Evolutionary conservation across 2,329 filamentous ascomycete genomes (phyloP).

Genomic region (Botrytis paeoniae): DNA sequence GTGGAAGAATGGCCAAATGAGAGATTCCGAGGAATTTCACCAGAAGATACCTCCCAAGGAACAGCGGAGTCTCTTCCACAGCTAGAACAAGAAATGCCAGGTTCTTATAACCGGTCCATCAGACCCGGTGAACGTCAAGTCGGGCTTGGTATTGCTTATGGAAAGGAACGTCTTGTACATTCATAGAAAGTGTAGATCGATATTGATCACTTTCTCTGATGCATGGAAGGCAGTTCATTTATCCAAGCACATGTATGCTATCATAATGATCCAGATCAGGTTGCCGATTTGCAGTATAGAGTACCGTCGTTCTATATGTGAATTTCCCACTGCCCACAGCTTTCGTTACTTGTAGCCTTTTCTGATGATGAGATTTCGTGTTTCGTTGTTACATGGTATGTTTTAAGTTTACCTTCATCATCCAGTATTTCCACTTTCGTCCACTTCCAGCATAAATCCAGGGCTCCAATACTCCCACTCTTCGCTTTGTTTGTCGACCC

Average conservation of each 20-base stretch:
- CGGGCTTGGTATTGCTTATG: slow-evolving; percentile 10
- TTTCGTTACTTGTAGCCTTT: background rate
- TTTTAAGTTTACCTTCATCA: slow-evolving; percentile 16
- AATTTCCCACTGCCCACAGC: background rate
- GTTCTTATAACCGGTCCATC: background rate
- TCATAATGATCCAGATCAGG: background rate
- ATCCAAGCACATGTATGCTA: background rate
- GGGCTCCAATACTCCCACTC: slow-evolving; percentile 96
- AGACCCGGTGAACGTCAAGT: background rate
- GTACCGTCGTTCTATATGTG: background rate
- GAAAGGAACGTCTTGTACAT: background rate
- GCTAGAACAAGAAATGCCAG: background rate
- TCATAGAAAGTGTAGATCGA: background rate
- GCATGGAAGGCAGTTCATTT: background rate
- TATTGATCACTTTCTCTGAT: background rate
- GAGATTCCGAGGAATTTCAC: background rate
- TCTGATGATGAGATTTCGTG: background rate
- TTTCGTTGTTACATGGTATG: background rate
- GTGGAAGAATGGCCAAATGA: background rate
- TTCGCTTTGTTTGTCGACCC: slow-evolving; percentile 81
- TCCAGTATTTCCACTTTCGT: slow-evolving; percentile 24
- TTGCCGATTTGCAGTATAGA: background rate
- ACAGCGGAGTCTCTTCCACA: background rate
- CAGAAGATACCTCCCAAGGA: background rate
- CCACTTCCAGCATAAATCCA: slow-evolving; percentile 56